Evolutionary conservation across 495 filamentous ascomycete species (phyloP).

Genomic region (Penicillium manginii): DNA sequence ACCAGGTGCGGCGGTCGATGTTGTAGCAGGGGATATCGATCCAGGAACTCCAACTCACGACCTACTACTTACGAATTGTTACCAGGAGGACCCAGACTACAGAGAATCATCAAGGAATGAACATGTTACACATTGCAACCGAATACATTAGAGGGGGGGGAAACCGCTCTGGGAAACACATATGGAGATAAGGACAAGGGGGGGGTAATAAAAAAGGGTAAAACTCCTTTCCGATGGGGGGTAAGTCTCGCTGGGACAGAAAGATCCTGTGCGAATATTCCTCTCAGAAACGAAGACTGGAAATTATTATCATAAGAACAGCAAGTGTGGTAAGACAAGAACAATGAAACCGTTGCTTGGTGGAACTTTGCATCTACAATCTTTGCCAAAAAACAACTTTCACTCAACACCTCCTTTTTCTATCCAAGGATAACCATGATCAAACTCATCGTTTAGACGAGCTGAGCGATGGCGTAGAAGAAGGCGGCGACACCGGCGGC

Average conservation of each 20-base stretch:
- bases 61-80: too few species aligned
- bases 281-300: slow-evolving; percentile 35
- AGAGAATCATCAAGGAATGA: not conserved
- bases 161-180: slow-evolving; percentile 18
- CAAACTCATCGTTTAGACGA: slow-evolving; percentile 42
- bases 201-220: slow-evolving; percentile 21
- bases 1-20: not conserved
- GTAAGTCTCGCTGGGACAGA: slow-evolving; percentile 32
- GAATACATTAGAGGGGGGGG: slow-evolving; percentile 29
- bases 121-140: slow-evolving; percentile 20
- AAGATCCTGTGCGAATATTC: slow-evolving; percentile 37
- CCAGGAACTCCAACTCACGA: too few species aligned
- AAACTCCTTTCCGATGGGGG: slow-evolving; percentile 30
- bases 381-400: slow-evolving; percentile 19
- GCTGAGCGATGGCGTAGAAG: slow-evolving; percentile 50
- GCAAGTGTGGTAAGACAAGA: slow-evolving; percentile 37
- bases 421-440: not conserved
- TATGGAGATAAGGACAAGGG: slow-evolving; percentile 21
- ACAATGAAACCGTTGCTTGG: slow-evolving; percentile 41
- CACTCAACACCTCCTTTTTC: slow-evolving; percentile 2
- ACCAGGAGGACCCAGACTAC: not conserved
- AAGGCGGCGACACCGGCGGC: slow-evolving; percentile 47
- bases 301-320: slow-evolving; percentile 55
- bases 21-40: too few species aligned
- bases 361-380: slow-evolving; percentile 37